These are phyloP conservation scores for Venustampulla echinocandica DNA, from an alignment of 495 filamentous ascomycete species.

Conservation along the genomic window DNA sequence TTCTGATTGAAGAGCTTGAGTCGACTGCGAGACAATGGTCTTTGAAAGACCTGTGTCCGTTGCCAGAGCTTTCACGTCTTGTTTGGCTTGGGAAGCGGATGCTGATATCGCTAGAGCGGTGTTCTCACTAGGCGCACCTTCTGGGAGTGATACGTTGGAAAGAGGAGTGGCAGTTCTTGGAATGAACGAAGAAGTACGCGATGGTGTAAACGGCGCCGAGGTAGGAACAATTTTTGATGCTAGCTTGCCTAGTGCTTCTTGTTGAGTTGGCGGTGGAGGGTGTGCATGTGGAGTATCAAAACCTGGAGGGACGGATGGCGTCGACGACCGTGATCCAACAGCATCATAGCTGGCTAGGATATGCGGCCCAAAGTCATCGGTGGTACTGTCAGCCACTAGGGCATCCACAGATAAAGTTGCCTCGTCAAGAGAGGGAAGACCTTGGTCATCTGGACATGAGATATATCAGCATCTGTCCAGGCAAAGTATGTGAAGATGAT, in stretches of 20 bases:
- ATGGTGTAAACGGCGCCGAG: constrained; percentile 21
- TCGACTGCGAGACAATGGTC: constrained; percentile 36
- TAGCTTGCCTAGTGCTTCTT: constrained; percentile 22
- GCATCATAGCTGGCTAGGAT: constrained; percentile 28
- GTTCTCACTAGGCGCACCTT: constrained; percentile 5
- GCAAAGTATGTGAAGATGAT: constrained; percentile 2
- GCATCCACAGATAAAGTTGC: constrained; percentile 47
- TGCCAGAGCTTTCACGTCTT: constrained; percentile 37
- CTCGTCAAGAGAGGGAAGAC: constrained; percentile 41
- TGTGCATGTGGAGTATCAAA: constrained; percentile 50
- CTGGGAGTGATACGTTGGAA: constrained; percentile 13
- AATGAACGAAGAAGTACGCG: constrained; percentile 8
- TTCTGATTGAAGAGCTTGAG: constrained; percentile 38
- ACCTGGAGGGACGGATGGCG: constrained; percentile 58
- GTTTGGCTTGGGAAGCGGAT: constrained; percentile 31
- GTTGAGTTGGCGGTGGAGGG: constrained; percentile 33
- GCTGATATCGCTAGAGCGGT: neutral
- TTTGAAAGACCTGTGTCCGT: constrained; percentile 37
- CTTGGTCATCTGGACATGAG: constrained; percentile 20
- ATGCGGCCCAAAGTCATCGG: constrained; percentile 23
- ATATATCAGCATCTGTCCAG: constrained; percentile 10
- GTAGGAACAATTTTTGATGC: constrained; percentile 16
- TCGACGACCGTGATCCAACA: constrained; percentile 39
- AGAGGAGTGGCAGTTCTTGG: constrained; percentile 21
- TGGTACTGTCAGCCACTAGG: constrained; percentile 43